A percentile compares a stretch with the other conserved stretches of the same genome.
phyloP scores from a whole-genome alignment of 305 asterid genomes.

The Fraxinus floribunda region DNA sequence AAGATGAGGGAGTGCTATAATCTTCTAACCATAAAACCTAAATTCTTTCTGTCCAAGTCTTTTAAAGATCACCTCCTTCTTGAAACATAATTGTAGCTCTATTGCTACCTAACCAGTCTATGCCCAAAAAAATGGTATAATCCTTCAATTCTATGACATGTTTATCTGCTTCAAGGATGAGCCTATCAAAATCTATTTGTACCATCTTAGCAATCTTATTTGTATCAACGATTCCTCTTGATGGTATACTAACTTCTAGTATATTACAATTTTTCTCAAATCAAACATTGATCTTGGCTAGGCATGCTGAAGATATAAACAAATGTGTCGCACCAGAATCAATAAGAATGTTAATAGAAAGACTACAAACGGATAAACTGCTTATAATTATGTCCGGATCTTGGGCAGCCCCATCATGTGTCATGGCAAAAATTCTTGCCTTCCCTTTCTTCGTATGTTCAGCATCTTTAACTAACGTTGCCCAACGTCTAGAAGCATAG shows the following conservation, averaged over 20 bases:
- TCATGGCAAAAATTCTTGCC: not conserved
- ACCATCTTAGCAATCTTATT: not conserved
- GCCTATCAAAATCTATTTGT: not conserved
- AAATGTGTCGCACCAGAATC: not conserved
- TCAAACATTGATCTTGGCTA: not conserved
- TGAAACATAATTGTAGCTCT: not conserved
- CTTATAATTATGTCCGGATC: not conserved
- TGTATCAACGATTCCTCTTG: not conserved
- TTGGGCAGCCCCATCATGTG: not conserved
- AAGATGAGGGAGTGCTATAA: not conserved
- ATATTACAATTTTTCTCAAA: not conserved
- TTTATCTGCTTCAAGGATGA: not conserved
- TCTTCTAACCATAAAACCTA: not conserved
- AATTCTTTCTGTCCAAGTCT: not conserved
- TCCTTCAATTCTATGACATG: not conserved
- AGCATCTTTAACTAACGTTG: not conserved
- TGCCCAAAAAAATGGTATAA: not conserved
- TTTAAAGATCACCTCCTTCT: not conserved
- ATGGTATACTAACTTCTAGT: not conserved
- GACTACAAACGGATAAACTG: not conserved
- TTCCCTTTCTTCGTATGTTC: not conserved
- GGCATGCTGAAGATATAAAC: not conserved
- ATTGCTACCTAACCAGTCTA: not conserved
- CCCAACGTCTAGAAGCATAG: not conserved
- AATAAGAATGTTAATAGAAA: not conserved